Evolutionary conservation across 805 yeast genomes (phyloP).

Genomic region (Suhomyces xylopsoci): DNA sequence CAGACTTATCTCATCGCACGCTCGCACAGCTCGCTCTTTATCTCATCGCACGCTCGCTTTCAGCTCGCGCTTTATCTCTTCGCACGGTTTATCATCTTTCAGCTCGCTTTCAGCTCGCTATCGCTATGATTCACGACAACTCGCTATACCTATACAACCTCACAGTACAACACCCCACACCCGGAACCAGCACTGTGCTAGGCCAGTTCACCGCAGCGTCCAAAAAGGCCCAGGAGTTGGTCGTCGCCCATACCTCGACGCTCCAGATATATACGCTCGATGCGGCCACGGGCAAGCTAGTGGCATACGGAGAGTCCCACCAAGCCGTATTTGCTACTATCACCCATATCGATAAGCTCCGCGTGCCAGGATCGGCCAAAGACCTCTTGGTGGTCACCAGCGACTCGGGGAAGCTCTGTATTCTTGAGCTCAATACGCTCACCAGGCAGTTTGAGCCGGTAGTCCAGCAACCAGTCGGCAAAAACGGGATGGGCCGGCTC

Average conservation of each 20-base stretch:
- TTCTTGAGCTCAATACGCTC: conserved; percentile 44
- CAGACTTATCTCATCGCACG: background rate
- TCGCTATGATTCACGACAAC: conserved; percentile 13
- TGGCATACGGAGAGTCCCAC: conserved; percentile 29
- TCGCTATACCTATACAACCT: conserved; percentile 62
- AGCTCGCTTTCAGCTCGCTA: background rate
- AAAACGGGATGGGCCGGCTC: conserved; percentile 70
- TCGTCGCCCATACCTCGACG: conserved; percentile 53
- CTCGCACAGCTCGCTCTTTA: no score
- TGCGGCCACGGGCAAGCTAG: conserved; percentile 53
- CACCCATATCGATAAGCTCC: conserved; percentile 49
- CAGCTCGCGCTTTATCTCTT: no score
- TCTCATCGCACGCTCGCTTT: no score
- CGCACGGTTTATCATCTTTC: background rate
- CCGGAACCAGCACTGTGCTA: conserved; percentile 51
- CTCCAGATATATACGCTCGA: conserved; percentile 55
- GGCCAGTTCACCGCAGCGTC: conserved; percentile 60
- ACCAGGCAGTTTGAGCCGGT: conserved; percentile 42
- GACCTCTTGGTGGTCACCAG: conserved; percentile 69
- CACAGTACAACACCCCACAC: conserved; percentile 62
- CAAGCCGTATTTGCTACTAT: conserved; percentile 51
- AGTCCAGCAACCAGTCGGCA: conserved; percentile 64
- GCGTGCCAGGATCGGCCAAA: conserved; percentile 48
- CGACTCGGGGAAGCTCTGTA: conserved; percentile 71
- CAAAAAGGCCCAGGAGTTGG: conserved; percentile 57